Percentiles rank a stretch among this genome's conserved stretches.
Conservation (phyloP, 805 yeast species). For the Candida caryicola region DNA sequence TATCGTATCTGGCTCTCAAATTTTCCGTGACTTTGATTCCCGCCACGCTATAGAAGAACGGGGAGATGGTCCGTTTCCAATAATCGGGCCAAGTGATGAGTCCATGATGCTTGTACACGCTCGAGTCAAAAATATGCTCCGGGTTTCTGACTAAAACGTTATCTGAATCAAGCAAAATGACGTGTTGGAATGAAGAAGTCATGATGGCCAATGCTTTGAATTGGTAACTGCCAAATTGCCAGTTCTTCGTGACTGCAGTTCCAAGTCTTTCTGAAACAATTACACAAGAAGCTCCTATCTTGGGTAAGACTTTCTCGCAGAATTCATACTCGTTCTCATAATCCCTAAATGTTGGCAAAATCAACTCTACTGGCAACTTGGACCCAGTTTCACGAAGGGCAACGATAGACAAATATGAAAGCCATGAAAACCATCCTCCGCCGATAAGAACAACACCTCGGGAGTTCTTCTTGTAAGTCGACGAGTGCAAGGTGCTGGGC, state of each 20-base stretch:
- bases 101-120: conserved; percentile 12
- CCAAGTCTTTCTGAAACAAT: conserved; percentile 35
- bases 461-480: conserved; percentile 7
- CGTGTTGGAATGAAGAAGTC: conserved; percentile 45
- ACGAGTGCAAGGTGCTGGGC: not conserved
- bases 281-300: conserved; percentile 43
- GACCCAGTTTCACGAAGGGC: conserved; percentile 44
- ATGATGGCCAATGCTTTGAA: conserved; percentile 43
- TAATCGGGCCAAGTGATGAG: conserved; percentile 23
- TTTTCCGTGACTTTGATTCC: conserved; percentile 13
- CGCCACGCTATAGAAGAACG: conserved; percentile 19
- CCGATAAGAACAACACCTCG: conserved; percentile 36
- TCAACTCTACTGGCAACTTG: conserved; percentile 41
- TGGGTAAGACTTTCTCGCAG: conserved; percentile 41
- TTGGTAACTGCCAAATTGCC: conserved; percentile 33
- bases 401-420: conserved; percentile 37
- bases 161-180: conserved; percentile 47
- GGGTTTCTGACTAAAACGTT: conserved; percentile 44
- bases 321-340: conserved; percentile 33
- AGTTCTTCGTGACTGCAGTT: conserved; percentile 13
- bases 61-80: conserved; percentile 23
- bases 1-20: conserved; percentile 4
- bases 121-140: conserved; percentile 26
- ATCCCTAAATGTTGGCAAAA: conserved; percentile 39
- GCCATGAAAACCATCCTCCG: conserved; percentile 44